Base-by-base conservation (phyloP, 495 filamentous ascomycete genomes). In the Lepidopterella palustris region DNA sequence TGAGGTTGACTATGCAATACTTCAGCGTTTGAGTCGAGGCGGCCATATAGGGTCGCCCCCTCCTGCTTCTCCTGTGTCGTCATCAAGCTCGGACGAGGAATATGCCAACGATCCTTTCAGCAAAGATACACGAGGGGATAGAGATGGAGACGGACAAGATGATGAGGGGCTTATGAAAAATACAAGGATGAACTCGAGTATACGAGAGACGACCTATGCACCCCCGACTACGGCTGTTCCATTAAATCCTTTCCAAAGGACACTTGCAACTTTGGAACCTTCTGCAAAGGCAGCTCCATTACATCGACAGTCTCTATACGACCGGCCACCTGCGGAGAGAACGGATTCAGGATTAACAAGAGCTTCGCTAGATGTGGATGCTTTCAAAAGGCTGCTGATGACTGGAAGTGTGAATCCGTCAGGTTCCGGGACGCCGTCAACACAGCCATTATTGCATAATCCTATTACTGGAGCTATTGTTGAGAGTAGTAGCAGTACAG, bases 401-500 rank as follows among this genome's bases (percentile, higher is more conserved):
- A 73, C 61, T 15, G 72, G 72, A 6, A 70, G 59, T 48, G 62
- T 69, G 1, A 57, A 47, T 48, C 66, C 70, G 21, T 48, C 61
- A 18, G 42, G 20, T 45, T 48, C 69, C 47, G 58, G 49, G 24
- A 35, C 48, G 11, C 29, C 52, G 21, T 31, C 58, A n/a, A 29
- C 57, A n/a, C 29, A 51, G 8, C 47, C 59, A 39, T 28, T 56
- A n/a, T 50, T 45, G 1, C 59, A 54, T 18, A 35, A 54, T 15
- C 53, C 60, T 5, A 28, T 32, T 6, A 45, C 9, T 23, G 45
- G 48, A 45, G 47, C 58, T 32, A 35, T 59, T 4, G 59, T 65
- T 29, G 70, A 70, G 42, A 74, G 69, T 60, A 72, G 67, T 40
- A 70, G 68, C 54, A 73, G 67, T 47, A 74, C 71, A 35, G 72